Conservation (phyloP, 148 eudicot species). For the Arctostaphylos glauca region DNA sequence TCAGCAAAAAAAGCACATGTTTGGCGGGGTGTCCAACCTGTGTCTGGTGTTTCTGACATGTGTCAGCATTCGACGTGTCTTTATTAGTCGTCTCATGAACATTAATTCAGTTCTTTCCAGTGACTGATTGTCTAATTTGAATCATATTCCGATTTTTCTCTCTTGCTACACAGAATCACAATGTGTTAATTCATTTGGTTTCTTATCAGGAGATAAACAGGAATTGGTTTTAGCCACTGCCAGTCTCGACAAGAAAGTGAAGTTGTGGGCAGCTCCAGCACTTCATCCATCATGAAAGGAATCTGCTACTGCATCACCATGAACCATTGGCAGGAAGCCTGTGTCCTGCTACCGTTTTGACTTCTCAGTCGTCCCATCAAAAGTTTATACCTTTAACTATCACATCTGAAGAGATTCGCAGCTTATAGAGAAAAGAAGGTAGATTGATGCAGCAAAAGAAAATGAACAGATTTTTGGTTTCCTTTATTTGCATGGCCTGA, state of each 20-base stretch:
- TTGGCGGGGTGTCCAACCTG: not conserved
- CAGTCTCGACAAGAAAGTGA: conserved; percentile 90
- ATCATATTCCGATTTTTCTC: not conserved
- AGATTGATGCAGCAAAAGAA: not conserved
- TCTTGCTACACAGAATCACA: not conserved
- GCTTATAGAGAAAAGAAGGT: conserved; percentile 1
- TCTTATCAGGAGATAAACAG: conserved; percentile 51
- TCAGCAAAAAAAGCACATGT: too few species aligned
- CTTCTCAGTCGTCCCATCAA: conserved; percentile 7
- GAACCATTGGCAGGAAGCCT: not conserved
- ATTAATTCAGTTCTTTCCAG: not conserved
- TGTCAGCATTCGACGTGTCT: not conserved
- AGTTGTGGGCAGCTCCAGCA: conserved; percentile 79
- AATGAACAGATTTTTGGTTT: not conserved
- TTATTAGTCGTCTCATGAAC: not conserved
- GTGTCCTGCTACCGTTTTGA: not conserved
- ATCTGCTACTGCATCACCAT: conserved; percentile 1
- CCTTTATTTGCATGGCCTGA: conserved; percentile 7
- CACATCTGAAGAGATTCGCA: conserved; percentile 6
- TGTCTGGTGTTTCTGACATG: not conserved
- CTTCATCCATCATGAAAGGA: conserved; percentile 29
- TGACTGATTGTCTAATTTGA: not conserved
- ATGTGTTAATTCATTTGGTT: not conserved
- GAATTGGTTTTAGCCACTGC: conserved; percentile 56
- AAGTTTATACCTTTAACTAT: conserved; percentile 8